These are phyloP conservation scores for Rossbeevera mucosa DNA, from an alignment of 768 basidiomycete genomes.

Conservation along the genomic window DNA sequence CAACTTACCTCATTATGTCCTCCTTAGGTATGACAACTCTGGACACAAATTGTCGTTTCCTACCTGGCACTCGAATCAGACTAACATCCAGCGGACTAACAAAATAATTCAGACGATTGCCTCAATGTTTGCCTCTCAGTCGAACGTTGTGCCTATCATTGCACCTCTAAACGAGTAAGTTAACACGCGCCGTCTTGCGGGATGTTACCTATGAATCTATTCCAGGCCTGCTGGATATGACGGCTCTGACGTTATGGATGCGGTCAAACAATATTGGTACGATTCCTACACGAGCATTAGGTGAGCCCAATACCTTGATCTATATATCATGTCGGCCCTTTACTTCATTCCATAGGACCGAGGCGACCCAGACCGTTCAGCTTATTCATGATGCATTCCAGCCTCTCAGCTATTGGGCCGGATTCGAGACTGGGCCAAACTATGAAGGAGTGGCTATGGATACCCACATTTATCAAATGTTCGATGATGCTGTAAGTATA, in stretches of 20 bases:
- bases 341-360: conserved; percentile 30
- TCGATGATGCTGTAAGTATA: conserved; percentile 49
- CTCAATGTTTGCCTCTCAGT: conserved; percentile 50
- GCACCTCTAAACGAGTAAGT: conserved; percentile 76
- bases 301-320: conserved; percentile 27
- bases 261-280: conserved; percentile 59
- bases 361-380: conserved; percentile 53
- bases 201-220: conserved; percentile 1
- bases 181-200: background rate
- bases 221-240: conserved; percentile 67
- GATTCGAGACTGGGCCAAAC: conserved; percentile 51
- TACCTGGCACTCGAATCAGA: conserved; percentile 62
- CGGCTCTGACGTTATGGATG: conserved; percentile 46
- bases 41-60: conserved; percentile 61
- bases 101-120: conserved; percentile 60
- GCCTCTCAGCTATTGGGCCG: conserved; percentile 62
- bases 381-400: conserved; percentile 81
- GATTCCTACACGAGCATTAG: conserved; percentile 76
- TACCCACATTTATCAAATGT: conserved; percentile 77
- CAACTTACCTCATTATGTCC: conserved; percentile 5
- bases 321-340: background rate
- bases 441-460: conserved; percentile 72
- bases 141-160: conserved; percentile 58
- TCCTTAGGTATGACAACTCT: conserved; percentile 71
- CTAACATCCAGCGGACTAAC: conserved; percentile 65